These are phyloP conservation scores for Solanum hybrid DNA, from an alignment of 305 asterid genomes.

Conservation along the genomic window DNA sequence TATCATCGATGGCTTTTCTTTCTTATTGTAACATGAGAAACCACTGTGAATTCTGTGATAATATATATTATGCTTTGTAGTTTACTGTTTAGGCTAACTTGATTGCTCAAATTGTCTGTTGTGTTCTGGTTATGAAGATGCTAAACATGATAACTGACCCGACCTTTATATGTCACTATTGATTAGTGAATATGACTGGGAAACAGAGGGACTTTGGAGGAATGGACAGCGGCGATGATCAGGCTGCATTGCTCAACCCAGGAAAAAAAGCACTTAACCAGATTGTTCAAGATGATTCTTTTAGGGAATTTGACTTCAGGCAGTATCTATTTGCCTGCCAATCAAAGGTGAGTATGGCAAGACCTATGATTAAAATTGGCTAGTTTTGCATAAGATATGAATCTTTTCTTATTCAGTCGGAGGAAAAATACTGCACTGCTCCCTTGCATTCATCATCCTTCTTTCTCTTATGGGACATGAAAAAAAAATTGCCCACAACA, in stretches of 20 bases:
- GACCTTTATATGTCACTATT: slow-evolving; percentile 17
- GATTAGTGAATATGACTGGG: slow-evolving; percentile 63
- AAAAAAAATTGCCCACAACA: background rate
- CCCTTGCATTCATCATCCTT: background rate
- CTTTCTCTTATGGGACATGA: background rate
- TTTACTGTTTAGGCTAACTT: background rate
- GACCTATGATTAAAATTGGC: slow-evolving; percentile 18
- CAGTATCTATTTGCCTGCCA: slow-evolving; percentile 97
- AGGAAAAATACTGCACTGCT: background rate
- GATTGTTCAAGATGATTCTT: slow-evolving; percentile 87
- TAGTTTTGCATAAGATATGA: slow-evolving; percentile 13
- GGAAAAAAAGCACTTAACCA: slow-evolving; percentile 63
- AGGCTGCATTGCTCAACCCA: slow-evolving; percentile 75
- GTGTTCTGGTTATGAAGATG: background rate
- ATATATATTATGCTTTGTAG: background rate
- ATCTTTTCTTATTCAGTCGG: background rate
- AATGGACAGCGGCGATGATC: slow-evolving; percentile 79
- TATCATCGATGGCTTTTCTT: background rate
- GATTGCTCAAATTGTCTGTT: background rate
- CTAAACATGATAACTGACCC: slow-evolving; percentile 9
- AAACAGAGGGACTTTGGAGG: slow-evolving; percentile 88
- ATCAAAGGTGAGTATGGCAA: slow-evolving; percentile 65
- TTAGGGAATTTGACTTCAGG: slow-evolving; percentile 94
- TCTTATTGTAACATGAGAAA: background rate
- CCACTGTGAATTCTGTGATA: background rate